Conservation (phyloP, 1,284 basidiomycete species). For the Fomitiporia mediterranea region DNA sequence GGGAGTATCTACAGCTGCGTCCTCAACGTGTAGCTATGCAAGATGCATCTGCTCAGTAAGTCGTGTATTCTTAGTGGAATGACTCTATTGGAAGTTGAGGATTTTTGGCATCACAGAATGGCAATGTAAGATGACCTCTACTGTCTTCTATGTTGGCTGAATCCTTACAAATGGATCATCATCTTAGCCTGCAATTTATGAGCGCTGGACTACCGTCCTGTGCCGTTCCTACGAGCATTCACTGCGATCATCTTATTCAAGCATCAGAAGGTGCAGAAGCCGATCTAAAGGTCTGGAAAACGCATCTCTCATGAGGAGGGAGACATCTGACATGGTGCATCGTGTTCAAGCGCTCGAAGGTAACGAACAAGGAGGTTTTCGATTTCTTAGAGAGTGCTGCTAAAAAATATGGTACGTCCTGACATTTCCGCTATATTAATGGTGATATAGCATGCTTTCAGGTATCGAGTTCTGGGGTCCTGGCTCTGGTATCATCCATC, state of each 20-base stretch:
- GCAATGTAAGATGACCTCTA: slow-evolving; percentile 51
- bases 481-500: slow-evolving; percentile 95
- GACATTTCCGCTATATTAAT: neutral
- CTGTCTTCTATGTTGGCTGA: slow-evolving; percentile 13
- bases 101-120: slow-evolving; percentile 47
- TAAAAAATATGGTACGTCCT: slow-evolving; percentile 73
- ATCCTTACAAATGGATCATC: too few relatives aligned
- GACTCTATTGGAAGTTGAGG: neutral
- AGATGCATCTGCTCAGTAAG: slow-evolving; percentile 95
- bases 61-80: slow-evolving; percentile 16
- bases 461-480: slow-evolving; percentile 93
- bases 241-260: slow-evolving; percentile 97
- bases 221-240: slow-evolving; percentile 84
- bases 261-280: slow-evolving; percentile 79
- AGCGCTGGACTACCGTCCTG: slow-evolving; percentile 86
- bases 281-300: slow-evolving; percentile 64
- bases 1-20: slow-evolving; percentile 87
- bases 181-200: slow-evolving; percentile 92
- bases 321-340: slow-evolving; percentile 12
- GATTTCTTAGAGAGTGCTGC: slow-evolving; percentile 96
- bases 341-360: slow-evolving; percentile 77
- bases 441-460: slow-evolving; percentile 7
- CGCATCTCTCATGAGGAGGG: neutral
- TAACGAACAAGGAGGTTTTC: slow-evolving; percentile 94
- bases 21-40: slow-evolving; percentile 99